Evolutionary conservation across 306 rosid species (phyloP), one percentile per base, ranked within the genome.

Genomic region (Crotalaria pallida): DNA sequence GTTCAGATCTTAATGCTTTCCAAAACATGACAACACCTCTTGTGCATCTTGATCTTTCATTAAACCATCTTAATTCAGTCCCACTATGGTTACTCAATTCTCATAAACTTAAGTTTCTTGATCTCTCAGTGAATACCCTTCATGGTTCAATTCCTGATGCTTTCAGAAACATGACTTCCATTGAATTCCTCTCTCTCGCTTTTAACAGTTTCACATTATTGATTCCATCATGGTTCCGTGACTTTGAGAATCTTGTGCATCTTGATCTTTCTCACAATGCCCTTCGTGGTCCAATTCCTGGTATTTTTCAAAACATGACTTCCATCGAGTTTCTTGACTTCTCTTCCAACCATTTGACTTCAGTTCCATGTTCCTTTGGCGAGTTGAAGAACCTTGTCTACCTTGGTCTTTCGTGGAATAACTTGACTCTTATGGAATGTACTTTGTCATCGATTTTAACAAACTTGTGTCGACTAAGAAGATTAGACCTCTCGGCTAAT

Each of bases 321-420:
- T 41, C 47, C 6, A n/a, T 9, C 57, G 11, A 1, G 45, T 4
- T 23, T 16, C 58, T 45, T 33, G 31, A 61, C 49, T 71, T 73
- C 3, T 43, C 43, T 36, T 7, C 8, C 0, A 68, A 68, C 21
- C 19, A 36, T 13, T 12, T 68, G 7, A 38, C 13, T 22, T 36
- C 17, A 52, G 6, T 53, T 49, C 70, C 77, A 17, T n/a, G n/a
- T 19, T 73, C 62, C 63, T 50, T 73, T 3, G 18, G 7, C n/a
- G 51, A 48, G 36, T 47, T 65, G 7, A 45, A 47, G 10, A 11
- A 10, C 1, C 77, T 73, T 23, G 18, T 36, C 15, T 0, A 49
- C 50, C 78, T 73, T 8, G 4, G 24, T 16, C 55, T 51, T 33
- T 12, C 27, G 3, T 0, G 0, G 6, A 36, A 50, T 38, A 41